Evolutionary conservation across 1,284 basidiomycete genomes (phyloP), one percentile per base, ranked within the genome.

Genomic region (Pseudozyma thailandica): DNA sequence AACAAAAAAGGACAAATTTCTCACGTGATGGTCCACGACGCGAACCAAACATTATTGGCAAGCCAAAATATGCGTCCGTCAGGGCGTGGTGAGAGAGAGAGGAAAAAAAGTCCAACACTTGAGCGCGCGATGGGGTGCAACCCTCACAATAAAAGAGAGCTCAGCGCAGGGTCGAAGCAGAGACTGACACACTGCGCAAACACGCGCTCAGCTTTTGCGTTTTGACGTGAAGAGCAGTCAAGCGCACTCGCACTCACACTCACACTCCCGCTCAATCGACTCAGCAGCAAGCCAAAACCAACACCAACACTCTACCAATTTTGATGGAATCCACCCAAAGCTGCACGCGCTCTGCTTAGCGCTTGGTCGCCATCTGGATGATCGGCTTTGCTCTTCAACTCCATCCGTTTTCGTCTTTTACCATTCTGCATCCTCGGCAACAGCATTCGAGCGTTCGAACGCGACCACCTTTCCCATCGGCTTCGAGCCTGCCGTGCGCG

Each of bases 11-110:
- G 7, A 15, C 15, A 8, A 8, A 15, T 8, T 15, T 16, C 6
- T 69, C 65, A 69, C 65, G 65, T 69, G 65, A 69, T 41, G 23
- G 3, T 9, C 1, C 50, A 54, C 65, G 59, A 69, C 65, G 65
- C 65, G 65, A 62, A 55, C 45, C 50, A 27, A 66, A 54, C 52
- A 26, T 28, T 8, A 31, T 31, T 31, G 30, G 30, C 7, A n/a
- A n/a, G n/a, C n/a, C n/a, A n/a, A n/a, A n/a, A n/a, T n/a, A n/a
- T n/a, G n/a, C n/a, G n/a, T n/a, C n/a, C n/a, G n/a, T n/a, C n/a
- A n/a, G n/a, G n/a, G n/a, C 21, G 18, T 20, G 30, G 25, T 27
- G 31, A 10, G 20, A 37, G 28, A 47, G n/a, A 33, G 18, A 33
- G 4, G 3, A 12, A 21, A 45, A 18, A 37, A 35, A 49, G 31